Evolutionary conservation across 495 filamentous ascomycete genomes (phyloP).

Genomic region (Elasticomyces elasticus): DNA sequence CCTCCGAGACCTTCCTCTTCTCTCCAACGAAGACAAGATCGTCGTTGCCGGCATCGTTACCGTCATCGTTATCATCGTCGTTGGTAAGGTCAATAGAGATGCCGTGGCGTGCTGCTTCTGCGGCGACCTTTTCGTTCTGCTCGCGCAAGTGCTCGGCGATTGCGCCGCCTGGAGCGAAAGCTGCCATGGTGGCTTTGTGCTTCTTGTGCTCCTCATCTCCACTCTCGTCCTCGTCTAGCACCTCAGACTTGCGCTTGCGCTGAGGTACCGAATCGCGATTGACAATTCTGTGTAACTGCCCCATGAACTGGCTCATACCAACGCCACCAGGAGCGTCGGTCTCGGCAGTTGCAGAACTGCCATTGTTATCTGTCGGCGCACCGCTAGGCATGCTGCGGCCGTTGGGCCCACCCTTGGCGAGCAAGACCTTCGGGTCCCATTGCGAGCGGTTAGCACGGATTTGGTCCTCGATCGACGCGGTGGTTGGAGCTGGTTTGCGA

Average conservation of each 20-base stretch:
- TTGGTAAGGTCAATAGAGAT: slow-evolving; percentile 50
- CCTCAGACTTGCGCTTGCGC: slow-evolving; percentile 55
- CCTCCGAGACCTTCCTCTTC: slow-evolving; percentile 23
- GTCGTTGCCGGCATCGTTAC: slow-evolving; percentile 39
- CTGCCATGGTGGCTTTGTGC: slow-evolving; percentile 30
- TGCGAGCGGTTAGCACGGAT: not conserved
- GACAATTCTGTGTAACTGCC: slow-evolving; percentile 62
- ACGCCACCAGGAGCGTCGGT: not conserved
- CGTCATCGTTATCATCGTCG: slow-evolving; percentile 11
- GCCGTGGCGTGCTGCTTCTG: slow-evolving; percentile 27
- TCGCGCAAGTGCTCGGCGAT: slow-evolving; percentile 56
- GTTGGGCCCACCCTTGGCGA: slow-evolving; percentile 1
- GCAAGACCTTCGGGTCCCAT: slow-evolving; percentile 25
- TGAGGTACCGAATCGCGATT: slow-evolving; percentile 49
- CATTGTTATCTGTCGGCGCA: not conserved
- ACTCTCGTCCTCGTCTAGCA: slow-evolving; percentile 28
- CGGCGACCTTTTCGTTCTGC: slow-evolving; percentile 38
- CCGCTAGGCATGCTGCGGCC: not conserved
- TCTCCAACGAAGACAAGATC: slow-evolving; percentile 37
- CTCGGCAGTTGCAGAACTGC: not conserved
- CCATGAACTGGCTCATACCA: slow-evolving; percentile 45
- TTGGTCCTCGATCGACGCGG: not conserved
- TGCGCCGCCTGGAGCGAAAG: slow-evolving; percentile 42
- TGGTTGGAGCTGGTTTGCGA: slow-evolving; percentile 8
- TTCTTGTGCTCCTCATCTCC: slow-evolving; percentile 29